A percentile compares a stretch with the other conserved stretches of the same genome.
Conservation (phyloP, 2,329 filamentous ascomycete species). For the Corynespora cassiicola region DNA sequence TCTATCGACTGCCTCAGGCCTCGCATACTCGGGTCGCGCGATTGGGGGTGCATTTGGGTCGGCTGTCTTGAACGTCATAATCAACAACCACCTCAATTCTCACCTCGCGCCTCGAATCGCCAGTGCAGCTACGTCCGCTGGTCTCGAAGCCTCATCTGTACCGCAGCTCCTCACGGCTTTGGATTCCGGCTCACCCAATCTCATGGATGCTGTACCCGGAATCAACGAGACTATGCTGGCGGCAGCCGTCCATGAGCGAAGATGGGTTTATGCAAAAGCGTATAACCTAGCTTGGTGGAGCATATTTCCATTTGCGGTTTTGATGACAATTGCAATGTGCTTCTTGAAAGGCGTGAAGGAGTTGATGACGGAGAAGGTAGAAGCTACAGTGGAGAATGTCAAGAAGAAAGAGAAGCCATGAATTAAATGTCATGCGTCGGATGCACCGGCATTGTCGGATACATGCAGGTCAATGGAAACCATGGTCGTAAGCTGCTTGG, state of each 20-base stretch:
- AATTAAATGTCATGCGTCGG: too few species aligned
- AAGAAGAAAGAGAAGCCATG: too few species aligned
- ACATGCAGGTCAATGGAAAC: too few species aligned
- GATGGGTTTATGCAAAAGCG: constrained; percentile 9
- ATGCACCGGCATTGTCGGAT: too few species aligned
- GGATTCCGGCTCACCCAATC: constrained; percentile 1
- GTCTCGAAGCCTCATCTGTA: background rate
- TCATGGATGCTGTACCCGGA: constrained; percentile 1
- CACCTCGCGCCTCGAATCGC: background rate
- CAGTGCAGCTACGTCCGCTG: background rate
- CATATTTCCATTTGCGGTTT: constrained; percentile 11
- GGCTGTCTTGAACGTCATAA: constrained; percentile 10
- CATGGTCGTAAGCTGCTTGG: too few species aligned
- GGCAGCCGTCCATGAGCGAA: background rate
- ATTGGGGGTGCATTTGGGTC: constrained; percentile 10
- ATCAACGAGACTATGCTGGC: background rate
- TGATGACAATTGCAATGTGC: constrained; percentile 5
- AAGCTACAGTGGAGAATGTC: constrained; percentile 42
- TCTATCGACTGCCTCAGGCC: constrained; percentile 7
- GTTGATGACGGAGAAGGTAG: constrained; percentile 39
- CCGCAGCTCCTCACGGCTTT: constrained; percentile 2
- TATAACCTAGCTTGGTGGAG: constrained; percentile 9
- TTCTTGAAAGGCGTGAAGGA: constrained; percentile 23
- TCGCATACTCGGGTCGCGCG: constrained; percentile 9
- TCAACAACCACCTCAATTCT: constrained; percentile 1